Evolutionary conservation across 352 stramenopile species (phyloP), one percentile per base, ranked within the genome.

Genomic region (Phytophthora tubulina): DNA sequence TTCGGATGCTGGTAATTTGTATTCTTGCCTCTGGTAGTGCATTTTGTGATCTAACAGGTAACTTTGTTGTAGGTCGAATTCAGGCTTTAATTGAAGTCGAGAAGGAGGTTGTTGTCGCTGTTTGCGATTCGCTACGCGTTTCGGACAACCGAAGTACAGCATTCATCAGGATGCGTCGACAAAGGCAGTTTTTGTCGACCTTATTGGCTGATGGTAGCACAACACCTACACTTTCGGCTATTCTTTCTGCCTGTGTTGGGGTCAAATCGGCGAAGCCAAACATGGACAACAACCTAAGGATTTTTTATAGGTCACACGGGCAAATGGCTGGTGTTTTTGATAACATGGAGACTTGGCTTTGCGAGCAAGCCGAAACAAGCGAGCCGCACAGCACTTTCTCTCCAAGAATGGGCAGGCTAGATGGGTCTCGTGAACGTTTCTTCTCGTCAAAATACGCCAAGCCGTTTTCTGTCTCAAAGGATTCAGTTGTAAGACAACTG

Each of bases 401-500:
- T 35, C 21, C 41, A 51, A 39, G 44, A 55, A 32, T 62, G 3
- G 13, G 50, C 21, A 39, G 39, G 15, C n/a, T 39, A 1, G 36
- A 48, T 53, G 36, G 21, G 6, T 35, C 31, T 63, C 27, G 21
- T 67, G 41, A 52, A 1, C 17, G 49, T 7, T 45, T 39, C 13
- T 67, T 67, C 9, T 59, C 54, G 4, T 55, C 56, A 42, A 72
- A 52, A 33, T 72, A 74, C 21, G 42, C 54, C 8, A 76, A 68
- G 6, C 72, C 78, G 3, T 87, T 85, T 63, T 83, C 62, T 17
- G 31, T 85, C 4, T 36, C 46, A 44, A 59, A 78, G 8, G 78
- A 88, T 53, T 88, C 78, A 0, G 70, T 88, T 38, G 57, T 80
- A 32, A 76, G 57, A 8, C 84, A 91, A 61, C 42, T 91, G 52